Conservation (phyloP, 2,329 filamentous ascomycete genomes). For the Diaporthe aspalathi region DNA sequence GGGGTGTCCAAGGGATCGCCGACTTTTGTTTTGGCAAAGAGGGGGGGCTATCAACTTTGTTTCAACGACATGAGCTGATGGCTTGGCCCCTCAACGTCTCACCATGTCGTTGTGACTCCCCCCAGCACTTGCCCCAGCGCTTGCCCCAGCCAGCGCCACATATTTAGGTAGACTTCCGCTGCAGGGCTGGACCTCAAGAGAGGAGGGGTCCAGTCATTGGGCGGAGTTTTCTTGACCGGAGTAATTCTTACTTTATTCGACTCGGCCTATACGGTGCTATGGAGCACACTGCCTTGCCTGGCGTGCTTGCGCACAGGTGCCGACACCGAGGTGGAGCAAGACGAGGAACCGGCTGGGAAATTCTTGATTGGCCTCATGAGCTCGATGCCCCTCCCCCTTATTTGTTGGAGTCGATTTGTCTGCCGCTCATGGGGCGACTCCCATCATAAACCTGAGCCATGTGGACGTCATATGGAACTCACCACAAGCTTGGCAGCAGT, state of each 20-base stretch:
- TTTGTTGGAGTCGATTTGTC: not conserved
- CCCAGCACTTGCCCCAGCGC: too few relatives aligned
- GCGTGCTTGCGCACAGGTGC: not conserved
- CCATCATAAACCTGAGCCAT: not conserved
- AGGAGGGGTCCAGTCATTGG: conserved; percentile 6
- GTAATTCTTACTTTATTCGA: not conserved
- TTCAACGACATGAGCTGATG: conserved; percentile 21
- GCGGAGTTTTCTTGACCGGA: not conserved
- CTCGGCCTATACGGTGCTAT: too few relatives aligned
- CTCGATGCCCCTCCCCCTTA: not conserved
- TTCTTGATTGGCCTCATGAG: not conserved
- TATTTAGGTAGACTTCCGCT: not conserved
- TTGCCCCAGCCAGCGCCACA: not conserved
- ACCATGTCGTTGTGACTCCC: not conserved
- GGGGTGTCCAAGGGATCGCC: conserved; percentile 21
- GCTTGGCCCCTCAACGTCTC: not conserved
- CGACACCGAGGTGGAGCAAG: not conserved
- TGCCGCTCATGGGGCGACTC: not conserved
- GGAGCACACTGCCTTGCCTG: not conserved
- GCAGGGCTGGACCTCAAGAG: too few relatives aligned
- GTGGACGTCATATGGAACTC: not conserved
- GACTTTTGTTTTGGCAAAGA: not conserved
- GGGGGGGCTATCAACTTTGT: conserved; percentile 26
- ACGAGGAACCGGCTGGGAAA: not conserved
- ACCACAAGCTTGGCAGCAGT: conserved; percentile 4